These are phyloP conservation scores for Cyathus striatus DNA, from an alignment of 768 basidiomycete genomes.

Conservation along the genomic window DNA sequence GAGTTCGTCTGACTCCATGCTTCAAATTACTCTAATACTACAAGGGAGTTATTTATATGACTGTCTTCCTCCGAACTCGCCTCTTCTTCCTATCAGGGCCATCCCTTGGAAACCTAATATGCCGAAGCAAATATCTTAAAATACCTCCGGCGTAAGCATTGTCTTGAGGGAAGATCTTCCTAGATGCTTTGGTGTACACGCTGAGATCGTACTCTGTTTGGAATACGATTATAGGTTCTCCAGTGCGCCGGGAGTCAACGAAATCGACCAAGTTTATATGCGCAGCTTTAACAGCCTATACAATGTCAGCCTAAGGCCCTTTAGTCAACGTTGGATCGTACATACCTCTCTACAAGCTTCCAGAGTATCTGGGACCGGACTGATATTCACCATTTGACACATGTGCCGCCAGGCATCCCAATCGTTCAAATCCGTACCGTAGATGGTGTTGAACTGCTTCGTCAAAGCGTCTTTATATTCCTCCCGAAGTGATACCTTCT, in stretches of 20 bases:
- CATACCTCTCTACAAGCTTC: constrained; percentile 1
- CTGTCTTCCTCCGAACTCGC: too few relatives aligned
- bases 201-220: constrained; percentile 6
- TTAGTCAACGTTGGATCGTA: too few relatives aligned
- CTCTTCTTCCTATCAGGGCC: too few relatives aligned
- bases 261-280: constrained; percentile 12
- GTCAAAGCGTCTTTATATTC: background rate
- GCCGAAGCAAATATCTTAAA: constrained; percentile 9
- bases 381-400: background rate
- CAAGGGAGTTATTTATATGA: too few relatives aligned
- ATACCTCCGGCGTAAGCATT: constrained; percentile 8
- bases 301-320: background rate
- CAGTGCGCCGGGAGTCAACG: constrained; percentile 4
- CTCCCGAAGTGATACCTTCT: background rate
- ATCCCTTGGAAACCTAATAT: constrained; percentile 3
- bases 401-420: background rate
- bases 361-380: constrained; percentile 1
- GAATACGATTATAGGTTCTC: constrained; percentile 3
- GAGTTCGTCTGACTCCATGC: too few relatives aligned
- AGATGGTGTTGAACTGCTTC: background rate
- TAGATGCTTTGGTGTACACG: constrained; percentile 3
- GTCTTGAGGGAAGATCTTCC: constrained; percentile 7
- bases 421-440: background rate
- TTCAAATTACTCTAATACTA: too few relatives aligned
- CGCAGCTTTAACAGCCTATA: constrained; percentile 1